Base-by-base conservation (phyloP, 805 yeast genomes). In the Kodamaea kaohsiungensis region DNA sequence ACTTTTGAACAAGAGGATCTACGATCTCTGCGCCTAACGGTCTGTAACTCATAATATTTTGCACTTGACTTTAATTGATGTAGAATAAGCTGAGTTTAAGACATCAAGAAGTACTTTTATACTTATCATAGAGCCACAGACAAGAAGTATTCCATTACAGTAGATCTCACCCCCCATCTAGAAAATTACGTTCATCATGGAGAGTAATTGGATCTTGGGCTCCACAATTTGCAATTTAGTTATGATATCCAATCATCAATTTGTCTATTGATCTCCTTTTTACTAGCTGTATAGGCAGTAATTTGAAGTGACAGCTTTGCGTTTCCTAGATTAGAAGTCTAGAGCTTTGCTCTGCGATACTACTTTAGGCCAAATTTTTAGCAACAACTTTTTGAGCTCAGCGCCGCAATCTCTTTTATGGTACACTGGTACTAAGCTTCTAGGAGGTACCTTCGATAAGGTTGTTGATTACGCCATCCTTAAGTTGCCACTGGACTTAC, bases 1-100 rank as follows among this genome's bases (percentile, higher is more conserved):
- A 8, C 43, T 47, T 39, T 30, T 30, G 52, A 2, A 30, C 53
- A 40, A 53, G 46, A 2, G 59, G 59, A 35, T 56, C 57, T 7
- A 43, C 27, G 17, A 51, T 16, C 16, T 56, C 57, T 15, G 53
- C 48, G 12, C 55, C 59, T 6, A 51, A 35, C 18, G 54, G 56
- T 43, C 50, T 53, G 51, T 40, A 43, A 33, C 48, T 43, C 52
- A 49, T 49, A 22, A 3, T 22, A 13, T 42, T 30, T 18, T n/a
- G 17, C 12, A 17, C 3, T 38, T 38, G 18, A 15, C 15, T 15
- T n/a, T 38, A 17, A 38, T 35, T 35, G 39, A 38, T 38, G 18
- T 16, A 38, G 42, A 38, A 13, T 4, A 7, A 38, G 13, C 10
- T 38, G 6, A 38, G 42, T 8, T 7, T 2, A 2, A 10, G 42